Evolutionary conservation across 306 rosid genomes (phyloP), one percentile per base, ranked within the genome.

Genomic region (Inga oerstediana): DNA sequence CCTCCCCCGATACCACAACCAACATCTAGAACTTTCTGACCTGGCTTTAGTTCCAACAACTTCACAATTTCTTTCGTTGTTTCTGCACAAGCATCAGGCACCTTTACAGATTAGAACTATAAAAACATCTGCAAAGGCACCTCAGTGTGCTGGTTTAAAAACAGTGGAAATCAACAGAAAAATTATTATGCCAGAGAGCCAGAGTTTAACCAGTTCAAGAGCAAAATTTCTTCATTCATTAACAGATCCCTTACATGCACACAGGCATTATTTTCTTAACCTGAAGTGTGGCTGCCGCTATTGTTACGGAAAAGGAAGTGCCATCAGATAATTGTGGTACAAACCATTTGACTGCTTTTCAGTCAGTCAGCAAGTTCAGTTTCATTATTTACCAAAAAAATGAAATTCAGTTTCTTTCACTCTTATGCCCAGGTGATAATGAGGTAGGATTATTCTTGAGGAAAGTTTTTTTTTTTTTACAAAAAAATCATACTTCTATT

Each of bases 1-100:
- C 97, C 97, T 54, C 98, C 99, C 44, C 99, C 99, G 73, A 87
- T 92, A 73, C 99, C 99, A 85, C 99, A 96, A 69, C 99, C 98
- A 72, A 96, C 98, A 87, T 96, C 99, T 14, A 96, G 88, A 73
- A 96, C 95, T 79, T 90, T 91, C 89, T 94, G 98, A 35, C 92
- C 95, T 74, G 94, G 88, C 87, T 88, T 85, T 12, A 96, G 95
- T n/a, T 83, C 95, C 83, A 94, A 87, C 91, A 84, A 91, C n/a
- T 85, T 85, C 66, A 92, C 98, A 80, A 96, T 73, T 85, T 96
- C 94, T 86, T 91, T 91, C 0, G 98, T 96, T 10, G 99, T 94
- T 78, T 92, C 99, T 96, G 93, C 83, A 74, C 86, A 85, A 84
- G 39, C 78, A 68, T 75, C 34, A 58, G 43, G 54, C 68, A 79